Percentiles rank a stretch among this genome's conserved stretches.
phyloP scores from a whole-genome alignment of 768 basidiomycete species.

The Dentipellis sp. region DNA sequence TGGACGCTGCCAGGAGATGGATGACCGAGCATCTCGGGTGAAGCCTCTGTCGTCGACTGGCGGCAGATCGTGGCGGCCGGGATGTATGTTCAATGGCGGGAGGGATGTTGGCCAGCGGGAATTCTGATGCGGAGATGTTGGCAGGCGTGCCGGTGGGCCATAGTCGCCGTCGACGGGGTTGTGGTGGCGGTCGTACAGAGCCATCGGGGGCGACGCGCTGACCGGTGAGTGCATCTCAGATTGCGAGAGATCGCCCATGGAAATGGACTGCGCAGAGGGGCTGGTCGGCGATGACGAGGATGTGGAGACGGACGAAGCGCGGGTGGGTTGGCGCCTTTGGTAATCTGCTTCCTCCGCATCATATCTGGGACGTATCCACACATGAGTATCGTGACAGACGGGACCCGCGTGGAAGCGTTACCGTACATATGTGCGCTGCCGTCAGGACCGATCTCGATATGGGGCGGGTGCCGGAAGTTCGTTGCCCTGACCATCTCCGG shows the following conservation, averaged over 20 bases:
- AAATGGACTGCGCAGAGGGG: conserved; percentile 3
- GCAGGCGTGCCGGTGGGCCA: background rate
- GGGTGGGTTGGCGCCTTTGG: conserved; percentile 10
- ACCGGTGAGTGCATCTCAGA: background rate
- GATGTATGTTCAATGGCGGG: background rate
- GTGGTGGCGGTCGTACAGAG: background rate
- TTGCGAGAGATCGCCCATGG: background rate
- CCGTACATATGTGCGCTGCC: conserved; percentile 58
- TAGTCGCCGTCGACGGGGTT: background rate
- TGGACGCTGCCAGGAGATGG: background rate
- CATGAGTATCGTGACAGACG: conserved; percentile 4
- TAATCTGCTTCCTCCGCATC: conserved; percentile 15
- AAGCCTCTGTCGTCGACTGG: background rate
- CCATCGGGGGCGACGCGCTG: background rate
- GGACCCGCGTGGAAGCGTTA: background rate
- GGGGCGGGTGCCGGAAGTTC: conserved; percentile 78
- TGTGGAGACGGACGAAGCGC: conserved; percentile 5
- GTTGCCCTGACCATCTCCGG: conserved; percentile 70
- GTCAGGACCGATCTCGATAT: conserved; percentile 65
- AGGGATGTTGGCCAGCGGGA: background rate
- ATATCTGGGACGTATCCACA: conserved; percentile 7
- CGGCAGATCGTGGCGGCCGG: background rate
- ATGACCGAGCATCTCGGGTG: background rate
- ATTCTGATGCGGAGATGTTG: background rate
- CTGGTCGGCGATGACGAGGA: conserved; percentile 2